These are phyloP conservation scores for Colletotrichum limetticola DNA, from an alignment of 2,329 filamentous ascomycete species.

Conservation along the genomic window DNA sequence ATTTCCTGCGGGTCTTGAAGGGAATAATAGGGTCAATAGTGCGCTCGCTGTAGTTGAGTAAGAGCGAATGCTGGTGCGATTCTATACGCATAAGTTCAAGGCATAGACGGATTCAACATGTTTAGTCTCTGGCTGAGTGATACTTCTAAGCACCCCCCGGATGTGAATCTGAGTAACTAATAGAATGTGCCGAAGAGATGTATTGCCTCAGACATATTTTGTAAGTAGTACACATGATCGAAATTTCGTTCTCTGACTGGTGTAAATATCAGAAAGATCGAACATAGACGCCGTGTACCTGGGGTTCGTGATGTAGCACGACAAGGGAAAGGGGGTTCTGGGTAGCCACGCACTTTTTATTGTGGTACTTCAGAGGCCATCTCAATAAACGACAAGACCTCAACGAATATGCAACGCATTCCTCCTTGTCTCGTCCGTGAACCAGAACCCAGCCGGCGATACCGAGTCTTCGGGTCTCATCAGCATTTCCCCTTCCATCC, in stretches of 20 bases:
- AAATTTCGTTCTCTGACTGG: too few relatives aligned
- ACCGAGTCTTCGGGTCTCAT: too few relatives aligned
- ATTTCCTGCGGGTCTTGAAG: not conserved
- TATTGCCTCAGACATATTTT: too few relatives aligned
- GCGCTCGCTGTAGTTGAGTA: not conserved
- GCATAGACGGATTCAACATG: accelerated
- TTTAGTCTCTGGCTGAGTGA: too few relatives aligned
- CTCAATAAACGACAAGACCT: not conserved
- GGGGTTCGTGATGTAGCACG: not conserved
- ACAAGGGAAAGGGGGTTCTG: not conserved
- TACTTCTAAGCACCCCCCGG: too few relatives aligned
- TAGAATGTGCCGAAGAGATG: too few relatives aligned
- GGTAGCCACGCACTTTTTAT: not conserved
- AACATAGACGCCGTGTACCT: too few relatives aligned
- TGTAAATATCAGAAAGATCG: accelerated
- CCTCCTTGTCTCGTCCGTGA: not conserved
- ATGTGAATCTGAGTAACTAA: accelerated
- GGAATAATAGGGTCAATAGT: conserved; percentile 15
- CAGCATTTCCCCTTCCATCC: not conserved
- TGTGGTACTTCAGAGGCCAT: not conserved
- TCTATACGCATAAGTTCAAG: too few relatives aligned
- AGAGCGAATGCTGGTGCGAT: too few relatives aligned
- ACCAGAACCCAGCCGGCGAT: not conserved
- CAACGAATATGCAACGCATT: not conserved
- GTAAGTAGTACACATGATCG: too few relatives aligned